Base-by-base conservation (phyloP, 345 rosid genomes). In the Linum tenue region DNA sequence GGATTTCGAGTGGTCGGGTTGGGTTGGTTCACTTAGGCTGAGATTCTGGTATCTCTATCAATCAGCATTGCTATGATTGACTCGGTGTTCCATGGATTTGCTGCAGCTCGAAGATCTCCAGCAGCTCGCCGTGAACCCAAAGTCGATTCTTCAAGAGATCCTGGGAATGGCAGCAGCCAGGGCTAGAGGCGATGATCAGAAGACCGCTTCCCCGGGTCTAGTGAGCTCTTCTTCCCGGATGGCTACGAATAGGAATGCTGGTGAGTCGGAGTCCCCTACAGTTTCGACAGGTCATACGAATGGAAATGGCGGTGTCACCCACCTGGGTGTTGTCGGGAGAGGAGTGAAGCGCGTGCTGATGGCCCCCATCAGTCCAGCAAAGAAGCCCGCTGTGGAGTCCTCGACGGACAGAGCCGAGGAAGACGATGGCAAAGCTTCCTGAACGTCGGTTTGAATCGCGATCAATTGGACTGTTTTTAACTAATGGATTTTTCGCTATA, bases 61-160 rank as follows among this genome's bases (percentile, higher is more conserved):
- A 22, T 22, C 31, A 22, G 31, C 31, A 22, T 22, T 22, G 31
- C 31, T 22, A 22, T 22, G 31, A 22, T 22, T 22, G 31, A 22
- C 31, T 22, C 31, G 31, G 31, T 22, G 31, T 22, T 22, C 31
- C 31, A 22, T 22, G 66, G 62, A 16, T 64, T 14, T 80, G 10
- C 14, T 48, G 79, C 83, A 94, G 99, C 96, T 88, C 72, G 97
- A 90, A 74, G 99, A 90, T 86, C 82, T 94, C 60, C 91, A 86
- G 56, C 96, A 84, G 72, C 75, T 77, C 61, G 83, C 70, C 37
- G 59, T 75, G 63, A 82, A 90, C 76, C 96, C 97, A 7, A 80
- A 74, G 63, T 85, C 88, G 6, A 66, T 88, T 56, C 87, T 94
- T 44, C 73, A 87, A 9, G 97, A 90, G 73, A 78, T 94, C 59